Conservation (phyloP, 2,329 filamentous ascomycete genomes). For the Macroventuria anomochaeta region DNA sequence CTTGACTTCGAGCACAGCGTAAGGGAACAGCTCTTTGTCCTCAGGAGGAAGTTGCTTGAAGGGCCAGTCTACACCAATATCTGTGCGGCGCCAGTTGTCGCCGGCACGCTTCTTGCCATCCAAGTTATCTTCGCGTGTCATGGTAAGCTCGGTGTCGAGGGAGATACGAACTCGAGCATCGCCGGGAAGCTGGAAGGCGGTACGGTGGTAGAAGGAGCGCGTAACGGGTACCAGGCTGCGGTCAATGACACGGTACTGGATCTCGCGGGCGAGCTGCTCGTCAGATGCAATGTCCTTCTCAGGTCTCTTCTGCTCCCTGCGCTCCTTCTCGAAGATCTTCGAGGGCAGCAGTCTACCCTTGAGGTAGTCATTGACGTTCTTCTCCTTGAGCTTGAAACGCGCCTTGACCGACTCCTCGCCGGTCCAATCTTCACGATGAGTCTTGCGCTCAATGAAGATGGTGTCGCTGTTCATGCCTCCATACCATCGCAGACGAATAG, state of each 20-base stretch:
- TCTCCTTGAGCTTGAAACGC: constrained; percentile 93
- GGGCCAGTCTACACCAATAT: constrained; percentile 95
- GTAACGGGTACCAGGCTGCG: constrained; percentile 88
- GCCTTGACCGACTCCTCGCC: constrained; percentile 99
- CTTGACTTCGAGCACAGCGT: constrained; percentile 96
- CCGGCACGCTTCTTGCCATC: constrained; percentile 78
- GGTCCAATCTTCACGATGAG: constrained; percentile 98
- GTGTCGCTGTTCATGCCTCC: constrained; percentile 94
- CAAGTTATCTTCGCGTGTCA: constrained; percentile 94
- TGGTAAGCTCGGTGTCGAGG: constrained; percentile 92
- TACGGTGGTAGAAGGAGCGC: constrained; percentile 96
- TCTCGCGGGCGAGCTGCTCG: constrained; percentile 85
- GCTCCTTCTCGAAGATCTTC: constrained; percentile 93
- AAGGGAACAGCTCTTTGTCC: constrained; percentile 91
- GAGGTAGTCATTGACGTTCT: constrained; percentile 93
- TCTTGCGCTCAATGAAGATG: constrained; percentile 97
- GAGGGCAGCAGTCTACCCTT: constrained; percentile 82
- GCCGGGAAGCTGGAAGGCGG: constrained; percentile 94
- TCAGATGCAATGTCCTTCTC: constrained; percentile 90
- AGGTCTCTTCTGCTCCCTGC: constrained; percentile 92
- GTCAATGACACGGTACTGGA: constrained; percentile 91
- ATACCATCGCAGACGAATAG: constrained; percentile 96
- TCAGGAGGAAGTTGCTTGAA: constrained; percentile 86
- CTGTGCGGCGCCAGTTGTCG: constrained; percentile 94
- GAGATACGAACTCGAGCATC: constrained; percentile 97